Percentiles rank a stretch among this genome's conserved stretches.
Evolutionary conservation across 768 basidiomycete genomes (phyloP).

Genomic region (Amyloporia xantha): DNA sequence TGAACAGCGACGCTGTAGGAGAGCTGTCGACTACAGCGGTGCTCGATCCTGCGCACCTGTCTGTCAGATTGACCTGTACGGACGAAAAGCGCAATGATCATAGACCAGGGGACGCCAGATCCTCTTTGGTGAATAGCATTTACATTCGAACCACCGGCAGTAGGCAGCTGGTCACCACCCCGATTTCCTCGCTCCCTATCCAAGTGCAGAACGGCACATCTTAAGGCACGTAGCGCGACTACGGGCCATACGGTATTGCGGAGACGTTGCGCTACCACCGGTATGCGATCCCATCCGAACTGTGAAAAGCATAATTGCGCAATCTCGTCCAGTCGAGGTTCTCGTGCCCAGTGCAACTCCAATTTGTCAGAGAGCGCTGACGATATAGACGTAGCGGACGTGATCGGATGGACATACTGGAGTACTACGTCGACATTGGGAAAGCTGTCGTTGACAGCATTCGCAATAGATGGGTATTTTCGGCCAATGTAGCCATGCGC

Average conservation of each 20-base stretch:
- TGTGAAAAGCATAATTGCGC: conserved; percentile 20
- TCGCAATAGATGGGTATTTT: conserved; percentile 6
- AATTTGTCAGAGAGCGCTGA: conserved; percentile 7
- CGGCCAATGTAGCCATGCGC: conserved; percentile 14
- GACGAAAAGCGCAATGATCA: conserved; percentile 52
- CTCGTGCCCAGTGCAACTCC: conserved; percentile 14
- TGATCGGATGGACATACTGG: conserved; percentile 18
- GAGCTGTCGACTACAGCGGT: conserved; percentile 25
- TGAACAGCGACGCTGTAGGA: conserved; percentile 40
- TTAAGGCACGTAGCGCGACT: too few relatives aligned
- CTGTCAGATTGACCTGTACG: too few relatives aligned
- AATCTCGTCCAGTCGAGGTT: conserved; percentile 15
- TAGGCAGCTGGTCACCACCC: conserved; percentile 84
- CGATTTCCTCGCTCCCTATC: conserved; percentile 54
- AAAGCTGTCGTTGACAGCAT: conserved; percentile 18
- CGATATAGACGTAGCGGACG: conserved; percentile 16
- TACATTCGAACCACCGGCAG: too few relatives aligned
- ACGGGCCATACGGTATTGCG: conserved; percentile 16
- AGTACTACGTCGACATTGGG: conserved; percentile 17
- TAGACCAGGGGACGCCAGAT: too few relatives aligned
- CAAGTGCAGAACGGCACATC: conserved; percentile 71
- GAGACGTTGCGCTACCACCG: conserved; percentile 19
- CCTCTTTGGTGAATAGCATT: too few relatives aligned
- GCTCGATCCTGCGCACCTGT: background rate
- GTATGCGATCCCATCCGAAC: conserved; percentile 20